phyloP scores from a whole-genome alignment of 2,329 filamentous ascomycete species.

The Microsporum canis region DNA sequence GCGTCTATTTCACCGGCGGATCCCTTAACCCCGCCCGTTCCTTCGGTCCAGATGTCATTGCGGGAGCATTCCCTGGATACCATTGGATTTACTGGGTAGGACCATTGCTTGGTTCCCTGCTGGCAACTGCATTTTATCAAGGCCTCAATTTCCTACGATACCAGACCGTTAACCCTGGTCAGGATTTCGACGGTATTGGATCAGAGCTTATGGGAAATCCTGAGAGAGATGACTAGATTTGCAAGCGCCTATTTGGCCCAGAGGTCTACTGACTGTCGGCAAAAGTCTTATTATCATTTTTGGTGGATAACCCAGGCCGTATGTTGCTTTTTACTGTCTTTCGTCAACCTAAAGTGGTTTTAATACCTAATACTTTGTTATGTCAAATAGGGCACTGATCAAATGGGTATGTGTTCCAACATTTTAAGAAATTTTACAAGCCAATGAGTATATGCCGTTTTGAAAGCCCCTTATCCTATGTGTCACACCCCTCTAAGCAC shows the following conservation, averaged over 20 bases:
- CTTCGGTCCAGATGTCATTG: conserved; percentile 39
- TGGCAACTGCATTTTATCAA: conserved; percentile 40
- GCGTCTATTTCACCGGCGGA: conserved; percentile 39
- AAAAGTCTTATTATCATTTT: too few species aligned
- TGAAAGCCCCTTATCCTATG: neutral
- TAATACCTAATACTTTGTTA: neutral
- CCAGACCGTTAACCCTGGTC: conserved; percentile 36
- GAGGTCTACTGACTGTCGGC: too few species aligned
- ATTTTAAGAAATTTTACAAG: too few species aligned
- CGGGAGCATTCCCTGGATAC: conserved; percentile 35
- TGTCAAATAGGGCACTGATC: neutral
- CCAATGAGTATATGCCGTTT: neutral
- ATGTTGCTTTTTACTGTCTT: neutral
- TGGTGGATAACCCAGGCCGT: neutral
- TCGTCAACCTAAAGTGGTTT: neutral
- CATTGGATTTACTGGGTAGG: conserved; percentile 44
- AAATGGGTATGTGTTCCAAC: neutral
- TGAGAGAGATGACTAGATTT: neutral
- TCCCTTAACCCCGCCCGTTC: conserved; percentile 40
- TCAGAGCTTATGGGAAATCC: conserved; percentile 3
- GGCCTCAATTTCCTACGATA: conserved; percentile 38
- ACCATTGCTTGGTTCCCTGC: conserved; percentile 35
- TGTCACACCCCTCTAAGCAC: neutral
- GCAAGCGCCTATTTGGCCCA: neutral
- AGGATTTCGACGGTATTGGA: conserved; percentile 44